Conservation (phyloP, 1,284 basidiomycete species). For the Ganoderma lucidum region DNA sequence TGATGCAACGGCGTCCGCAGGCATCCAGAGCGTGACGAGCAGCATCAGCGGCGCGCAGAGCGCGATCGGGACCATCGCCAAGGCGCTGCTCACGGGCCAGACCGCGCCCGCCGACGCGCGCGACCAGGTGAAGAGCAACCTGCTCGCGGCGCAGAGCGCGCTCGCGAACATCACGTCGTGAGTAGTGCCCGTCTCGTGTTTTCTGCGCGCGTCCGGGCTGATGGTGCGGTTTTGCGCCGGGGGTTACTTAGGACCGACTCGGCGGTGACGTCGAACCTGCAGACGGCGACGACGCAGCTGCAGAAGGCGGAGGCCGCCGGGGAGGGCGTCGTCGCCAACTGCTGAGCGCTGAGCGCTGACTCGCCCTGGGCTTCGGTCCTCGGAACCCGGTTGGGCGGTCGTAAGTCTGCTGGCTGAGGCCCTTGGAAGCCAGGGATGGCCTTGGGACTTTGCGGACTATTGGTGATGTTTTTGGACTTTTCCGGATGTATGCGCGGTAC, state of each 20-base stretch:
- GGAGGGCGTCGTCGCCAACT: too few species aligned
- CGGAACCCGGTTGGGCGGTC: too few species aligned
- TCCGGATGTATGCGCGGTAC: neutral
- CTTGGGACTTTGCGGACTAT: neutral
- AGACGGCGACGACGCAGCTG: constrained; percentile 20
- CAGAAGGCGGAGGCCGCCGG: too few species aligned
- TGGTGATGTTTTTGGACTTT: neutral
- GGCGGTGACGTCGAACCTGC: constrained; percentile 22
- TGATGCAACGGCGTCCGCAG: constrained; percentile 38
- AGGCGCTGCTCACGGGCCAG: constrained; percentile 44
- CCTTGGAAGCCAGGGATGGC: neutral
- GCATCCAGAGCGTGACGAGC: constrained; percentile 37
- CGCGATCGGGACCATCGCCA: constrained; percentile 46
- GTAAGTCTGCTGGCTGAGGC: neutral
- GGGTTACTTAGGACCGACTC: constrained; percentile 29
- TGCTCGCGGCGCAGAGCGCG: constrained; percentile 42
- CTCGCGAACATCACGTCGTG: constrained; percentile 45
- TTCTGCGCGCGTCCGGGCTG: neutral
- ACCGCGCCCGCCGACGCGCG: constrained; percentile 46
- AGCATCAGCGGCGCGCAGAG: constrained; percentile 42
- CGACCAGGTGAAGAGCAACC: constrained; percentile 43
- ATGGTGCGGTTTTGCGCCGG: neutral
- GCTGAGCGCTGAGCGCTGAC: too few species aligned
- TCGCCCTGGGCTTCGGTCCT: too few species aligned
- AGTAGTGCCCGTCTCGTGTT: constrained; percentile 20